Base-by-base conservation (phyloP, 2,329 filamentous ascomycete genomes). In the Teratosphaeria epicoccoides region DNA sequence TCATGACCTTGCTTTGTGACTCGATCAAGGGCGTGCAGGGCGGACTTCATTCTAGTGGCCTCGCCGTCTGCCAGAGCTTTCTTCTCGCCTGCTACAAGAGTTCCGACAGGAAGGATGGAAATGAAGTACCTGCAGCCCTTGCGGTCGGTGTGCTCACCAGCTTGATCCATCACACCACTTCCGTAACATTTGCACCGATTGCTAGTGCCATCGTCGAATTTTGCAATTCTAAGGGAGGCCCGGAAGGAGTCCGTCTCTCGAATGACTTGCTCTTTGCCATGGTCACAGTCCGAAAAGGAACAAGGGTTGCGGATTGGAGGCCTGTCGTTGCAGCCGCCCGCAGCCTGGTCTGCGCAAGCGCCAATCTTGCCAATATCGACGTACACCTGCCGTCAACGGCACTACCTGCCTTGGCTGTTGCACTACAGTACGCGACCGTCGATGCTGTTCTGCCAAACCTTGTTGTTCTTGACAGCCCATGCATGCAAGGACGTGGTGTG, bases 1-100 rank as follows among this genome's bases (percentile, higher is more conserved):
- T 96, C 45, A 96, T 95, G 88, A 87, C 82, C 17, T 84, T 97
- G 76, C 88, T 96, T 63, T 83, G 88, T 3, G 91, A 97, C 68
- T 84, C 90, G 7, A 77, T 83, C 49, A 81, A 81, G 59, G 81
- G 81, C 24, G 70, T 83, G 25, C 79, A 83, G 56, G 67, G 73
- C 47, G 76, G 74, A 0, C 65, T 83, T 6, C 78, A 84, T 63
- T 79, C 79, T 2, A 78, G 77, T 57, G 80, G 76, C 26, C 61
- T 70, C 2, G 72, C 76, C 9, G 73, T 83, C 20, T 60, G 83
- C 23, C 67, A 70, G 45, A 77, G 76, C 55, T 60, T 83, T 7
- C 55, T 83, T 23, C 58, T 54, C 37, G 43, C 46, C 22, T 58
- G 52, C 20, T 52, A 40, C 12, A 43, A 23, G 14, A 22, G 51